A percentile compares a stretch with the other conserved stretches of the same genome.
Evolutionary conservation across 148 eudicot species (phyloP).

Genomic region (Selenicereus undatus): DNA sequence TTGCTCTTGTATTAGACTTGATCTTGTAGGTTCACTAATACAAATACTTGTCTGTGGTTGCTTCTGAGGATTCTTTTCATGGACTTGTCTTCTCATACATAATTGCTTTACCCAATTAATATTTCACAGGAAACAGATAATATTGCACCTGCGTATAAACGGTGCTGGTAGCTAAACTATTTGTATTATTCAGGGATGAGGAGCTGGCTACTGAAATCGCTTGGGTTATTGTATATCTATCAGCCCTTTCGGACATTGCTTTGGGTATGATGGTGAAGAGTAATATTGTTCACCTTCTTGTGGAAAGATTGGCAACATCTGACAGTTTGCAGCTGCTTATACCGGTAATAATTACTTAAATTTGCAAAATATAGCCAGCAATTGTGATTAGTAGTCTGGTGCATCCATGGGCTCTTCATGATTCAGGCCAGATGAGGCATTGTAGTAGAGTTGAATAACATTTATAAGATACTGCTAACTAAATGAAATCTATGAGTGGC

Average conservation of each 20-base stretch:
- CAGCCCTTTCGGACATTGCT: constrained; percentile 85
- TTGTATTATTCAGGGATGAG: constrained; percentile 67
- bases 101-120: not conserved
- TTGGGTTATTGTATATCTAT: constrained; percentile 96
- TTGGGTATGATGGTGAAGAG: constrained; percentile 64
- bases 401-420: not conserved
- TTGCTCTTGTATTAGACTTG: not conserved
- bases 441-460: not conserved
- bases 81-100: not conserved
- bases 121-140: not conserved
- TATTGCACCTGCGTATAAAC: not conserved
- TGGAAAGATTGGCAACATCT: constrained; percentile 67
- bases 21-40: not conserved
- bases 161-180: not conserved
- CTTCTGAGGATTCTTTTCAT: not conserved
- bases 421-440: not conserved
- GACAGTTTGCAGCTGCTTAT: constrained; percentile 83
- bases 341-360: constrained; percentile 52
- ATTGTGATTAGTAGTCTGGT: not conserved
- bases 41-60: not conserved
- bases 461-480: not conserved
- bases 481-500: not conserved
- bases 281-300: constrained; percentile 74
- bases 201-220: constrained; percentile 97
- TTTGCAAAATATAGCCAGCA: not conserved